phyloP scores from a whole-genome alignment of 768 basidiomycete genomes.

The Pulveroboletus sp. region DNA sequence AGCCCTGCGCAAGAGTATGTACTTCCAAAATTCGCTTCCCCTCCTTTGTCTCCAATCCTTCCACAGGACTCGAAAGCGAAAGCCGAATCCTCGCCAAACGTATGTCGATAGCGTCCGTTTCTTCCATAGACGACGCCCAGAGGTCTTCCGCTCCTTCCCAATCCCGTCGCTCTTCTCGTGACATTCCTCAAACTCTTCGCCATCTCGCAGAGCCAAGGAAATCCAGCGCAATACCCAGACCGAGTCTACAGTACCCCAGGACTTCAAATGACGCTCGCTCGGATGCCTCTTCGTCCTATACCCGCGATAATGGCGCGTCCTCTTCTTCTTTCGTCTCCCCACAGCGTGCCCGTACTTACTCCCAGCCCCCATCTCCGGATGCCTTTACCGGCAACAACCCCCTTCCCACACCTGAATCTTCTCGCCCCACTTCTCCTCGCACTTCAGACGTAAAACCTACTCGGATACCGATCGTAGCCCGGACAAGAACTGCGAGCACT shows the following conservation, averaged over 20 bases:
- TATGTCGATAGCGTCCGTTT: slow-evolving; percentile 68
- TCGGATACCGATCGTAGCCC: slow-evolving; percentile 45
- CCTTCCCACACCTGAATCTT: slow-evolving; percentile 33
- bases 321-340: slow-evolving; percentile 29
- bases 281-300: slow-evolving; percentile 21
- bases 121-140: slow-evolving; percentile 46
- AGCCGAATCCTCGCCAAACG: slow-evolving; percentile 73
- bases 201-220: slow-evolving; percentile 33
- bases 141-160: slow-evolving; percentile 18
- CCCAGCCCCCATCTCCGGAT: slow-evolving; percentile 43
- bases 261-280: slow-evolving; percentile 24
- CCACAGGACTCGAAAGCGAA: slow-evolving; percentile 71
- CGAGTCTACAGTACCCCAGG: slow-evolving; percentile 38
- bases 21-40: background rate
- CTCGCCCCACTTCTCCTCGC: slow-evolving; percentile 43
- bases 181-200: slow-evolving; percentile 15
- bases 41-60: background rate
- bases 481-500: slow-evolving; percentile 37
- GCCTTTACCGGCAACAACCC: slow-evolving; percentile 24
- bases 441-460: slow-evolving; percentile 38
- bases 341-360: slow-evolving; percentile 60
- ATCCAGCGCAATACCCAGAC: slow-evolving; percentile 43
- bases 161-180: slow-evolving; percentile 16
- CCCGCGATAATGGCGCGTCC: slow-evolving; percentile 27
- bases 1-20: slow-evolving; percentile 69